These are phyloP conservation scores for Solanum piurae DNA, from an alignment of 257 asterid species.

Conservation along the genomic window DNA sequence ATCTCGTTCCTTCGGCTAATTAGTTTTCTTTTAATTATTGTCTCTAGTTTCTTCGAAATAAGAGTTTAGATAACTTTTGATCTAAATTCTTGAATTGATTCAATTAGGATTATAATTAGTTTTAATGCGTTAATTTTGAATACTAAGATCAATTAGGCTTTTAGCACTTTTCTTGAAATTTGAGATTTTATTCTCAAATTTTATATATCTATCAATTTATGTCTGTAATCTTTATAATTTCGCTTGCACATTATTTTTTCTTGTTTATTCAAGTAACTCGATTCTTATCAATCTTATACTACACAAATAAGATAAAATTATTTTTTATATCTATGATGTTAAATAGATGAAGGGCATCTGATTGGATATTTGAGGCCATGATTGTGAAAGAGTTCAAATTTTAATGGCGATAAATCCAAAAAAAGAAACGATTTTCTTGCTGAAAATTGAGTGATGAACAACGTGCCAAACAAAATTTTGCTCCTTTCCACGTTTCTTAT, in stretches of 20 bases:
- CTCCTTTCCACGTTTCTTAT: background rate
- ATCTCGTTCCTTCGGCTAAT: background rate
- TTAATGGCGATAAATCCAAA: background rate
- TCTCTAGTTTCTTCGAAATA: background rate
- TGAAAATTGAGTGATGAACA: background rate
- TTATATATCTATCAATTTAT: background rate
- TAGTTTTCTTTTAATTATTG: background rate
- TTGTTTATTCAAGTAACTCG: background rate
- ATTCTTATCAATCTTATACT: no score
- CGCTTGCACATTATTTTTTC: background rate
- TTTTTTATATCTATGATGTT: background rate
- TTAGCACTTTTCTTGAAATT: background rate
- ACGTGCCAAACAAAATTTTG: background rate
- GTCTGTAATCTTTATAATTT: background rate
- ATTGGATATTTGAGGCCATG: no score
- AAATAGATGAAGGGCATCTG: no score
- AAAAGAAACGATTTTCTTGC: background rate
- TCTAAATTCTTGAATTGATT: no score
- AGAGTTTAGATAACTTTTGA: background rate
- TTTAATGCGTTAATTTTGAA: no score
- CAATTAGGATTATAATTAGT: background rate
- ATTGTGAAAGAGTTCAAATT: no score
- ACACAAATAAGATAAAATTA: no score
- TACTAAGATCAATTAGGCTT: background rate
- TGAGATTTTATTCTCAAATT: no score